Evolutionary conservation across 2,329 filamentous ascomycete genomes (phyloP).

Genomic region (Thermochaetoides dissita): DNA sequence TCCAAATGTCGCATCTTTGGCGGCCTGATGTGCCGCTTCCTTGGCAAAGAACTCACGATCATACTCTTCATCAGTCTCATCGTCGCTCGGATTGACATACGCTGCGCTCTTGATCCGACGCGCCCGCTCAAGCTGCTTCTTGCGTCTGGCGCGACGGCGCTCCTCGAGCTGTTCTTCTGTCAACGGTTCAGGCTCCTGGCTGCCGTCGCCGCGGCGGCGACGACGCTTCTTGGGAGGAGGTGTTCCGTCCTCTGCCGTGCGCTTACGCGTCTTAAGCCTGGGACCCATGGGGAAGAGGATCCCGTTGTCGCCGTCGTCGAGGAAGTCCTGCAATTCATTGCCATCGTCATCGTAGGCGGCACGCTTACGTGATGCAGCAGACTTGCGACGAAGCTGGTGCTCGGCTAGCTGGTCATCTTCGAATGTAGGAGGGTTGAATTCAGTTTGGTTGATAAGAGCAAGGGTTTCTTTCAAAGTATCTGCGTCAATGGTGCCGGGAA

Average conservation of each 20-base stretch:
- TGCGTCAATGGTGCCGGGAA: constrained; percentile 53
- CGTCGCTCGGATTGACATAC: constrained; percentile 72
- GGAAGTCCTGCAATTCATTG: constrained; percentile 38
- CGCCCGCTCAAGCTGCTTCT: constrained; percentile 63
- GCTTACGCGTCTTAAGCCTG: constrained; percentile 39
- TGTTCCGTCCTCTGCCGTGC: constrained; percentile 38
- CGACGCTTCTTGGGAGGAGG: constrained; percentile 45
- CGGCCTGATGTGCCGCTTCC: constrained; percentile 50
- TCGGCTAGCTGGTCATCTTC: constrained; percentile 63
- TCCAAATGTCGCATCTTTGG: constrained; percentile 23
- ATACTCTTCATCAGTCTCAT: constrained; percentile 71
- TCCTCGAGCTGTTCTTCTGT: constrained; percentile 48
- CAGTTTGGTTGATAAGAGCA: constrained; percentile 61
- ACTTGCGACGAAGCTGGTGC: constrained; percentile 63
- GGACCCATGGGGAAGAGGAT: constrained; percentile 57
- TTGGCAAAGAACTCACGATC: constrained; percentile 59
- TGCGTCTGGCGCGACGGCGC: constrained; percentile 45
- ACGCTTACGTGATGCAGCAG: constrained; percentile 34
- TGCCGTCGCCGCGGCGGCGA: constrained; percentile 17
- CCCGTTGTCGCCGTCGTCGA: constrained; percentile 30
- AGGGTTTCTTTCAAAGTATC: constrained; percentile 53
- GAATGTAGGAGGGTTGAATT: constrained; percentile 65
- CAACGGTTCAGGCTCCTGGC: constrained; percentile 26
- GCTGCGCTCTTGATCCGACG: constrained; percentile 71
- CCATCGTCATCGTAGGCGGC: constrained; percentile 53